Evolutionary conservation across 805 yeast species (phyloP).

Genomic region (Starmerella asiatica): DNA sequence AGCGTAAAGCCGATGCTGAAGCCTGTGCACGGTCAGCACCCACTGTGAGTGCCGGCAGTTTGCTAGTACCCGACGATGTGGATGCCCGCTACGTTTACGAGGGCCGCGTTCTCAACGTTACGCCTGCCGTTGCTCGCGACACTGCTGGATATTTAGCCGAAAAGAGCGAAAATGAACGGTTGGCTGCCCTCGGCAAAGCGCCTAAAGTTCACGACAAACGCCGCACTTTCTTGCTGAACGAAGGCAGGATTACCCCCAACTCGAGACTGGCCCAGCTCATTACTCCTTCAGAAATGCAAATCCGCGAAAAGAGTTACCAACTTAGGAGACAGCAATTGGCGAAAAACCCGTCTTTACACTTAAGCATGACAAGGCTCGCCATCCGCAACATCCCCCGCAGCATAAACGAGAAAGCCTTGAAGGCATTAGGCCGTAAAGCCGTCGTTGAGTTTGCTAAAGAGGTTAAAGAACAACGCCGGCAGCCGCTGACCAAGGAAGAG

Average conservation of each 20-base stretch:
- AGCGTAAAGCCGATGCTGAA: conserved; percentile 43
- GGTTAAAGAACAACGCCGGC: conserved; percentile 60
- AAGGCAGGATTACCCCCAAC: conserved; percentile 75
- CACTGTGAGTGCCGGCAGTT: conserved; percentile 44
- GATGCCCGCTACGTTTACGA: conserved; percentile 75
- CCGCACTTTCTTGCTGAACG: conserved; percentile 73
- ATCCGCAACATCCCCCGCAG: conserved; percentile 87
- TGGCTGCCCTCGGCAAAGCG: conserved; percentile 64
- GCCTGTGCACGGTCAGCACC: conserved; percentile 73
- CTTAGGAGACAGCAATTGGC: conserved; percentile 79
- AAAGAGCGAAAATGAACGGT: conserved; percentile 57
- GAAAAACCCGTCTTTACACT: conserved; percentile 79
- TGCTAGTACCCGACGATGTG: conserved; percentile 84
- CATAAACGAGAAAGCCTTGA: conserved; percentile 74
- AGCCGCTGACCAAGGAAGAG: conserved; percentile 82
- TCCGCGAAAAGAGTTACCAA: conserved; percentile 76
- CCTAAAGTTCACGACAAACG: conserved; percentile 72
- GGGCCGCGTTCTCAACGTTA: conserved; percentile 75
- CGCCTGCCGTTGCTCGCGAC: conserved; percentile 76
- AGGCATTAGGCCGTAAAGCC: conserved; percentile 87
- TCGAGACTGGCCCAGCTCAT: conserved; percentile 65
- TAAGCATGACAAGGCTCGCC: conserved; percentile 90
- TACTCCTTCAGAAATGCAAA: conserved; percentile 60
- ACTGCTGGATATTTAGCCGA: conserved; percentile 66
- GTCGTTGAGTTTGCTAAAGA: conserved; percentile 89